Evolutionary conservation across 768 basidiomycete species (phyloP).

Genomic region (Lactarius hengduanensis): DNA sequence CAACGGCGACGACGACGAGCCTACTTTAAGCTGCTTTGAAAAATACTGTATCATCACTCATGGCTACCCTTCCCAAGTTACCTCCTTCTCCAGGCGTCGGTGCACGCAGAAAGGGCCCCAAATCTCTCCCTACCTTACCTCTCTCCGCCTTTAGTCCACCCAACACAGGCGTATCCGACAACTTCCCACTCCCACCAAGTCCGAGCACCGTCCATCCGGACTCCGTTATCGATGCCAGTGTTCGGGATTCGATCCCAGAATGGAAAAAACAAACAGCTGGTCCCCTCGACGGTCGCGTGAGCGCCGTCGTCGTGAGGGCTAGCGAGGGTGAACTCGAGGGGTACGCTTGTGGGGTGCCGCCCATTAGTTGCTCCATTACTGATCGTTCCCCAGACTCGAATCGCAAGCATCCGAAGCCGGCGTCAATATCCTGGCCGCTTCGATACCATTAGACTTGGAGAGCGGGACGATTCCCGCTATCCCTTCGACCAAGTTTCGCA

Average conservation of each 20-base stretch:
- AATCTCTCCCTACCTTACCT: conserved; percentile 68
- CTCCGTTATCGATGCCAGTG: conserved; percentile 65
- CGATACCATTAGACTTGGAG: conserved; percentile 61
- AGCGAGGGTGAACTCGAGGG: conserved; percentile 36
- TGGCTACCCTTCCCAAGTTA: conserved; percentile 24
- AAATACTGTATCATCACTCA: neutral
- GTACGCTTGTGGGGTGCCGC: conserved; percentile 39
- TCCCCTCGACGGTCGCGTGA: conserved; percentile 44
- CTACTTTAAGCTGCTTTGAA: neutral
- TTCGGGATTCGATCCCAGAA: conserved; percentile 45
- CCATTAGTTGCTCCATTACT: neutral
- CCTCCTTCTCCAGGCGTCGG: conserved; percentile 45
- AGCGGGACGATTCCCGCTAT: conserved; percentile 41
- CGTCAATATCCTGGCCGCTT: conserved; percentile 47
- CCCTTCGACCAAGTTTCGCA: conserved; percentile 42
- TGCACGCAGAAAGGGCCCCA: conserved; percentile 59
- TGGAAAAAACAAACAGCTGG: conserved; percentile 56
- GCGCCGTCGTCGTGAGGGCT: conserved; percentile 48
- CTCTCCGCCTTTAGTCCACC: conserved; percentile 74
- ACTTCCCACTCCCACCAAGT: conserved; percentile 65
- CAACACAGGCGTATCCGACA: conserved; percentile 62
- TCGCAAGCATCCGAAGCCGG: conserved; percentile 24
- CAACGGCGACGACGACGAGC: neutral
- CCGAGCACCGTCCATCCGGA: conserved; percentile 65
- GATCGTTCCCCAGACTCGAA: conserved; percentile 22